Conservation (phyloP, 139 green algal genomes). For the Volvox reticuliferus region DNA sequence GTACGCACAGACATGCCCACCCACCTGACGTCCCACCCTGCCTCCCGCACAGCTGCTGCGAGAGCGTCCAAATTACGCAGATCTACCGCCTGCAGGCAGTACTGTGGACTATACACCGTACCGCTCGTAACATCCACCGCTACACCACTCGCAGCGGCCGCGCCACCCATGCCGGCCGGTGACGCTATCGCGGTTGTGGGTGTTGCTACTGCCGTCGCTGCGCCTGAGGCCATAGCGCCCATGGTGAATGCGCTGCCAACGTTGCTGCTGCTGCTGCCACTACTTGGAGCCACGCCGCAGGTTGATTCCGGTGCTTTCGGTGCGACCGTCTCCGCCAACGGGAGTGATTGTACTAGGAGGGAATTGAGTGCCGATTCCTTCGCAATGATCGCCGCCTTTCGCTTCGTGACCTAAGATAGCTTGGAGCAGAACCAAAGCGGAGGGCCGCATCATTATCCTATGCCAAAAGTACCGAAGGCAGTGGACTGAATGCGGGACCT, state of each 20-base stretch:
- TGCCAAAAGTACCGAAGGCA: too few relatives aligned
- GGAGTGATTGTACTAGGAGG: constrained; percentile 3
- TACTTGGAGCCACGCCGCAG: background rate
- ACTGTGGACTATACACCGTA: constrained; percentile 53
- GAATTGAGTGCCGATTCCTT: constrained; percentile 30
- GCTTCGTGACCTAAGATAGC: constrained; percentile 64
- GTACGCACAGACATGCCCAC: too few relatives aligned
- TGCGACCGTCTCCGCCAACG: too few relatives aligned
- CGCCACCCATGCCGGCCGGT: background rate
- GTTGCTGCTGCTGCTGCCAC: constrained; percentile 14
- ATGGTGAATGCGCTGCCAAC: background rate
- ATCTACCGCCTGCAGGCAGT: constrained; percentile 80
- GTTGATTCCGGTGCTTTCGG: background rate
- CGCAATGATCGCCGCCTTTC: constrained; percentile 66
- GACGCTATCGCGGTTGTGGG: background rate
- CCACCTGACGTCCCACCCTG: constrained; percentile 67
- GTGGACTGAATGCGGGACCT: too few relatives aligned
- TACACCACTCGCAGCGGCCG: background rate
- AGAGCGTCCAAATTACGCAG: constrained; percentile 69
- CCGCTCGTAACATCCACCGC: constrained; percentile 35
- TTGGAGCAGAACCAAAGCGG: background rate
- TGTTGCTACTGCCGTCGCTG: background rate
- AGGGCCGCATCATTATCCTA: too few relatives aligned
- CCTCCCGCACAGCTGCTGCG: constrained; percentile 54
- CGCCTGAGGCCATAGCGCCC: too few relatives aligned